Conservation (phyloP, 163 green algal genomes). For the Prototheca stagnorum region DNA sequence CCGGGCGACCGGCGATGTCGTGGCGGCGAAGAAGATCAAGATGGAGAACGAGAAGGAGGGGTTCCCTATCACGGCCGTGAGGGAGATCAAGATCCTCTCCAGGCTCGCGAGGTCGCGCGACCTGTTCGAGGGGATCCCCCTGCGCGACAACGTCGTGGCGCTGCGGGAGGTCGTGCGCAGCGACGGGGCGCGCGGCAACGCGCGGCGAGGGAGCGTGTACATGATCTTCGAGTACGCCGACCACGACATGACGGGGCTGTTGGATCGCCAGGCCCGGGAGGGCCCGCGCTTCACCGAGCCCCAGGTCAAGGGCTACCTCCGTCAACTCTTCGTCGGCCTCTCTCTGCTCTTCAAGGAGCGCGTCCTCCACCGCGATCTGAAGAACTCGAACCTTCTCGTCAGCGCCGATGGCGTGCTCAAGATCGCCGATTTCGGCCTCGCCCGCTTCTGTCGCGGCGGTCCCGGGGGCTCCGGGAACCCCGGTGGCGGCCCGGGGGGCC, state of each 20-base stretch:
- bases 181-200: slow-evolving; percentile 49
- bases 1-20: slow-evolving; percentile 21
- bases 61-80: slow-evolving; percentile 96
- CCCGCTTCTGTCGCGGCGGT: slow-evolving; percentile 35
- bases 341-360: slow-evolving; percentile 67
- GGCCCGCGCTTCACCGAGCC: not conserved
- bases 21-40: slow-evolving; percentile 95
- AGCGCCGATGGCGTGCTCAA: slow-evolving; percentile 45
- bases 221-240: slow-evolving; percentile 99
- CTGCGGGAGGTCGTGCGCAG: slow-evolving; percentile 93
- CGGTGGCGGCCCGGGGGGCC: not conserved
- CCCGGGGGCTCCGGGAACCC: not conserved
- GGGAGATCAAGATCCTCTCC: slow-evolving; percentile 94
- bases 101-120: slow-evolving; percentile 5
- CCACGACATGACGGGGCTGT: slow-evolving; percentile 86
- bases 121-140: slow-evolving; percentile 31
- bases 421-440: slow-evolving; percentile 90
- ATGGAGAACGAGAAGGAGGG: slow-evolving; percentile 99
- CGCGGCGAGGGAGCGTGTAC: slow-evolving; percentile 87
- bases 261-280: slow-evolving; percentile 41
- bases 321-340: slow-evolving; percentile 83
- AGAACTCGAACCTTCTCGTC: slow-evolving; percentile 69
- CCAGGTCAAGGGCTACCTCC: slow-evolving; percentile 88
- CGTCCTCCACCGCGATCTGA: slow-evolving; percentile 92
- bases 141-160: slow-evolving; percentile 83